A percentile compares a stretch with the other conserved stretches of the same genome.
Evolutionary conservation across 768 basidiomycete species (phyloP).

Genomic region (Lactarius psammicola): DNA sequence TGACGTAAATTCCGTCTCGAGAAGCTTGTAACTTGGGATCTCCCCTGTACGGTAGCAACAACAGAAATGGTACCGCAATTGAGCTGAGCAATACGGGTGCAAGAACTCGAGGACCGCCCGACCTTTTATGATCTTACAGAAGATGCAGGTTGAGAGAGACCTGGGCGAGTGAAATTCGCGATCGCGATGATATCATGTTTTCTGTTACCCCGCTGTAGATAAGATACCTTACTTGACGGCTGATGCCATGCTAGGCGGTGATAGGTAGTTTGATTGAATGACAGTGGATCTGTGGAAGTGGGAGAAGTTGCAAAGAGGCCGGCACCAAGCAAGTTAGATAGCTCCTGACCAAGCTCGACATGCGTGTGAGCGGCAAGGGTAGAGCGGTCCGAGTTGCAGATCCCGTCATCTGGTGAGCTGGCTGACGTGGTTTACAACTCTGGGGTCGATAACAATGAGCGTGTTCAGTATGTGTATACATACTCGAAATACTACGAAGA

Average conservation of each 20-base stretch:
- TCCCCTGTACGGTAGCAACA: slow-evolving; percentile 52
- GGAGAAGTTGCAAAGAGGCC: not conserved
- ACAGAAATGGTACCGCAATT: not conserved
- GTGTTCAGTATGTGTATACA: no score
- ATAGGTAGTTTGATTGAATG: not conserved
- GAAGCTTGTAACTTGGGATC: slow-evolving; percentile 83
- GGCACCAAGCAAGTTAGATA: not conserved
- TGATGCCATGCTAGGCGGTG: slow-evolving; percentile 10
- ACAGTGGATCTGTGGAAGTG: not conserved
- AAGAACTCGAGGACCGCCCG: slow-evolving; percentile 15
- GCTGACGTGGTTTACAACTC: no score
- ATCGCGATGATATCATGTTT: not conserved
- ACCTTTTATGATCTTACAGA: slow-evolving; percentile 97
- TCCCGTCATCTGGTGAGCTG: no score
- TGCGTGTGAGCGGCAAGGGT: no score
- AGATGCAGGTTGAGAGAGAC: slow-evolving; percentile 68
- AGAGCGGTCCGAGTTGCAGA: no score
- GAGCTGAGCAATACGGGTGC: not conserved
- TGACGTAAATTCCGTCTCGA: slow-evolving; percentile 72
- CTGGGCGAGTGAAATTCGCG: slow-evolving; percentile 35
- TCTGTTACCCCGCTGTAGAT: not conserved
- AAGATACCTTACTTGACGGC: slow-evolving; percentile 13
- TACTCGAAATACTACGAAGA: no score
- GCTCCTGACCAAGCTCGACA: no score
- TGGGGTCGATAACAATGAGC: no score